These are phyloP conservation scores for Dactylellina drechsleri DNA, from an alignment of 2,329 filamentous ascomycete genomes.

Conservation along the genomic window DNA sequence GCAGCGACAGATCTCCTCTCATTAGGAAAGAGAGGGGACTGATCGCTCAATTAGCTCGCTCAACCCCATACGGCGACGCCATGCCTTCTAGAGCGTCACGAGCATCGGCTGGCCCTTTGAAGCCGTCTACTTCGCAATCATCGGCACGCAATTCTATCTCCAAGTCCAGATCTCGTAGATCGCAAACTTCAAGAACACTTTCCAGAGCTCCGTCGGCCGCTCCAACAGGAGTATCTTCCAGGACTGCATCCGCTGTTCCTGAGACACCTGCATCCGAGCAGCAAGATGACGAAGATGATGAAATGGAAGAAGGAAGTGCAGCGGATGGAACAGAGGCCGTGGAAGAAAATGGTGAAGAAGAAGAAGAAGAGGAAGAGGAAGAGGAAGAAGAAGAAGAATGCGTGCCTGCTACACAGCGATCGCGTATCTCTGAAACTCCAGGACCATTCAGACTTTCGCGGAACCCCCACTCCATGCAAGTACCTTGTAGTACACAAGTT, in stretches of 20 bases:
- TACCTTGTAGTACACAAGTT: conserved; percentile 15
- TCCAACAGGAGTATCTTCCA: conserved; percentile 21
- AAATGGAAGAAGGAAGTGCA: background rate
- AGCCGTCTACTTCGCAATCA: conserved; percentile 5
- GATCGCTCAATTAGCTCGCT: conserved; percentile 35
- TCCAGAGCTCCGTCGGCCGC: conserved; percentile 22
- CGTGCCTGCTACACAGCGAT: conserved; percentile 21
- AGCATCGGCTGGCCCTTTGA: conserved; percentile 8
- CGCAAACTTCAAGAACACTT: conserved; percentile 10
- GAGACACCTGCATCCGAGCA: conserved; percentile 31
- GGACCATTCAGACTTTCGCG: conserved; percentile 3
- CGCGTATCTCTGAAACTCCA: conserved; percentile 31
- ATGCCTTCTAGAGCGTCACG: conserved; percentile 28
- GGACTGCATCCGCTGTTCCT: conserved; percentile 25
- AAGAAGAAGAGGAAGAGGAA: background rate
- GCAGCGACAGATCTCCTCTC: conserved; percentile 33
- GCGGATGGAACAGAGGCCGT: conserved; percentile 9
- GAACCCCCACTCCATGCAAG: conserved; percentile 15
- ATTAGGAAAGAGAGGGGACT: conserved; percentile 42
- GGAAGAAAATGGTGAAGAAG: conserved; percentile 3
- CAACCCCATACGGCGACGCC: conserved; percentile 23
- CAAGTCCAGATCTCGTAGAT: conserved; percentile 3
- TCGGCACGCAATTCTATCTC: conserved; percentile 6
- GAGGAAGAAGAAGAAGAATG: conserved; percentile 10
- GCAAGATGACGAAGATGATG: conserved; percentile 1